Percentiles rank a stretch among this genome's conserved stretches.
phyloP scores from a whole-genome alignment of 2,329 filamentous ascomycete species.

The Colletotrichum eremochloae region DNA sequence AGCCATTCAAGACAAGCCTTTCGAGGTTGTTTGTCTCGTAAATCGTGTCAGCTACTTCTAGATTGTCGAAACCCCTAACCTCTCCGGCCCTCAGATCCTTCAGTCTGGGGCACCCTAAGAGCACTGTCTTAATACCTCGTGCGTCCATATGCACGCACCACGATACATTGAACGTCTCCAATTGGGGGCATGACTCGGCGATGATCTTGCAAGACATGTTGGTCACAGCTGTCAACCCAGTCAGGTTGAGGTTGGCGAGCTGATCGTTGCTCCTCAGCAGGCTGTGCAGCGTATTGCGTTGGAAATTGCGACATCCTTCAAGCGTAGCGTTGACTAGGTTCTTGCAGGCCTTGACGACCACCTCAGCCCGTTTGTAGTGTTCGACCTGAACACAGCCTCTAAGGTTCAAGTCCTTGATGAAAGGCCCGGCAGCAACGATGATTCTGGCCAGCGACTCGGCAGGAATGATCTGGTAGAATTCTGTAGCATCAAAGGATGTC shows the following conservation, averaged over 20 bases:
- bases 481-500: constrained; percentile 85
- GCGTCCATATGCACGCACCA: constrained; percentile 93
- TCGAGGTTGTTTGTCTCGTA: constrained; percentile 87
- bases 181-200: constrained; percentile 80
- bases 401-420: constrained; percentile 90
- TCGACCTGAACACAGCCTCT: constrained; percentile 91
- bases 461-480: constrained; percentile 90
- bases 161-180: constrained; percentile 90
- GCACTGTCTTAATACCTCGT: constrained; percentile 77
- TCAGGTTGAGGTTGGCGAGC: constrained; percentile 87
- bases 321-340: constrained; percentile 91
- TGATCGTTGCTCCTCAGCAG: constrained; percentile 80
- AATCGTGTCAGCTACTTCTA: constrained; percentile 78
- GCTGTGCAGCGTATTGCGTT: constrained; percentile 81
- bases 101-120: constrained; percentile 79
- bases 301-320: constrained; percentile 90
- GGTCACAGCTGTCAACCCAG: constrained; percentile 82
- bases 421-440: constrained; percentile 87
- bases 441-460: constrained; percentile 87
- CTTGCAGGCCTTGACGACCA: constrained; percentile 84
- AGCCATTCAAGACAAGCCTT: constrained; percentile 84
- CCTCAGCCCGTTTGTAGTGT: constrained; percentile 82
- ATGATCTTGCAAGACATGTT: constrained; percentile 91
- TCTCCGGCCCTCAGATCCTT: constrained; percentile 87
- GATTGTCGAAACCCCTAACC: constrained; percentile 81